Evolutionary conservation across 371 early-diverging fungal genomes (phyloP).

Genomic region (Lichtheimia ramosa): DNA sequence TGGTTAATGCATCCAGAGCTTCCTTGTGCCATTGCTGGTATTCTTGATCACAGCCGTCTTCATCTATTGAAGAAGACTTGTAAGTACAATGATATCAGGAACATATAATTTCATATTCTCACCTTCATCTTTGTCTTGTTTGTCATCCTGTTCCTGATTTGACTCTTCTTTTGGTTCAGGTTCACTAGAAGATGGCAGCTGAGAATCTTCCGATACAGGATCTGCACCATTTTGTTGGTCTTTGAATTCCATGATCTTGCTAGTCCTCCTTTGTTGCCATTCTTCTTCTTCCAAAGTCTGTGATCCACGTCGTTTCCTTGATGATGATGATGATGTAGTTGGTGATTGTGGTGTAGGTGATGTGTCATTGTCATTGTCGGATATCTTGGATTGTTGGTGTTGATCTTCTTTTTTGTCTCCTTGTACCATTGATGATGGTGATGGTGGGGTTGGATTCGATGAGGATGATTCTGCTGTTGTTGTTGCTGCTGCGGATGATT

Average conservation of each 20-base stretch:
- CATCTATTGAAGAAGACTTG: not conserved
- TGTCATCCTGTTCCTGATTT: not conserved
- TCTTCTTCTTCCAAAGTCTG: constrained; percentile 7
- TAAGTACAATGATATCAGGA: no score
- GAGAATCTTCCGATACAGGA: no score
- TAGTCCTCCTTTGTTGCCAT: constrained; percentile 14
- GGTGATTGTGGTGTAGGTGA: constrained; percentile 4
- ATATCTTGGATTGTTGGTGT: not conserved
- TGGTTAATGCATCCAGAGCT: constrained; percentile 45
- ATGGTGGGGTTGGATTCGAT: not conserved
- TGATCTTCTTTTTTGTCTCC: not conserved
- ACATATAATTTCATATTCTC: not conserved
- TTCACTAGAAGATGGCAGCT: no score
- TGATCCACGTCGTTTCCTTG: constrained; percentile 12
- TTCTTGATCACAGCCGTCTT: constrained; percentile 19
- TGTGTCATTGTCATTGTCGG: not conserved
- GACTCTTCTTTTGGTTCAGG: not conserved
- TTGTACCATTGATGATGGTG: not conserved
- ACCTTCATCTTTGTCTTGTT: constrained; percentile 1
- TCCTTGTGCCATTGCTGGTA: constrained; percentile 37
- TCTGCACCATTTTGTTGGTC: not conserved
- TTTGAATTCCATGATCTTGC: constrained; percentile 6
- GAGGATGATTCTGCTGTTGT: not conserved
- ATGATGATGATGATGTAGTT: not conserved
- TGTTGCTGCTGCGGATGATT: not conserved